Evolutionary conservation across 441 rosid species (phyloP), one percentile per base, ranked within the genome.

Genomic region (Corymbia calophylla): DNA sequence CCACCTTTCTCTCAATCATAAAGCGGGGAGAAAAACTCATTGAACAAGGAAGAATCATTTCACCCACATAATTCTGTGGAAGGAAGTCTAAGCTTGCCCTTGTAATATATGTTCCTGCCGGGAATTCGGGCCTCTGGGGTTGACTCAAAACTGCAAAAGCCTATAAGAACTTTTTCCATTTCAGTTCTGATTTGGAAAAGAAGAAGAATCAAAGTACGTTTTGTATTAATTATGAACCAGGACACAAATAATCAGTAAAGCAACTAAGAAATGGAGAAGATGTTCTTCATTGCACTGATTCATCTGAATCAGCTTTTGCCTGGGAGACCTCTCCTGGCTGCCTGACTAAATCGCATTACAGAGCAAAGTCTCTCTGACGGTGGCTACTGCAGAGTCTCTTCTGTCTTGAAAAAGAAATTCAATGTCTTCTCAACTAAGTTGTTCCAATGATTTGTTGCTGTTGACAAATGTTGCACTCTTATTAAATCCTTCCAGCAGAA

Each of bases 401-500:
- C 51, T 44, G 84, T 44, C 84, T 23, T 51, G 84, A 44, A 77
- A 77, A 77, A 77, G 84, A 77, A 29, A 44, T 13, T 12, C n/a
- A 23, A 39, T 44, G 49, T 12, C n/a, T 77, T 23, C 1, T 92
- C 91, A 96, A 90, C 94, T 89, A 73, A 89, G 94, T 88, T 95
- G 97, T 92, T 96, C 94, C 90, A 95, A 86, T 55, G 97, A 84
- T 90, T 96, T 96, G 49, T 92, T 87, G 89, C 92, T 95, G 93
- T 97, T 97, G 87, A 98, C 98, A 93, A 94, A 95, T 73, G 98
- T 95, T 68, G 99, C 99, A 53, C 99, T 95, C 95, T 93, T 98
- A 89, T 97, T 48, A 77, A 98, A 91, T 51, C 99, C 99, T 62
- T 97, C 95, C 0, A 95, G 95, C 85, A 96, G 56, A 88, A 98